phyloP scores from a whole-genome alignment of 768 basidiomycete genomes.

The Suillus clintonianus region DNA sequence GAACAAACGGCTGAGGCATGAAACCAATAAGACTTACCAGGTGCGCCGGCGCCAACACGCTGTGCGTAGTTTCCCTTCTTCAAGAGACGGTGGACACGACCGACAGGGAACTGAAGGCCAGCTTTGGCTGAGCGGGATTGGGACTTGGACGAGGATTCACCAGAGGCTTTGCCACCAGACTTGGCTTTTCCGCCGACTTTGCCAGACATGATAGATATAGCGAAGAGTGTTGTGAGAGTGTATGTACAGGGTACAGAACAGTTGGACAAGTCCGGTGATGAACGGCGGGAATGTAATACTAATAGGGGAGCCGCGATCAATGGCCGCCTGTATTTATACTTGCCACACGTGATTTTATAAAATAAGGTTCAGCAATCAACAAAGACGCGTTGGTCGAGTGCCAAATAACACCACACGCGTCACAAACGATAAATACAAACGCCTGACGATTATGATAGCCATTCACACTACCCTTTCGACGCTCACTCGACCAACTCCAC shows the following conservation, averaged over 20 bases:
- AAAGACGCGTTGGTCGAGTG: slow-evolving; percentile 32
- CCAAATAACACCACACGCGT: slow-evolving; percentile 43
- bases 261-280: background rate
- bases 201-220: slow-evolving; percentile 34
- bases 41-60: slow-evolving; percentile 58
- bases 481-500: slow-evolving; percentile 10
- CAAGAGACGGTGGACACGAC: slow-evolving; percentile 61
- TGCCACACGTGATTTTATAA: slow-evolving; percentile 7
- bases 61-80: slow-evolving; percentile 62
- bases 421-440: slow-evolving; percentile 22
- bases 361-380: slow-evolving; percentile 42
- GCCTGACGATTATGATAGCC: background rate
- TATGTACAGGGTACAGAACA: background rate
- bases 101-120: slow-evolving; percentile 52
- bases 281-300: slow-evolving; percentile 9
- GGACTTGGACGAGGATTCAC: slow-evolving; percentile 33
- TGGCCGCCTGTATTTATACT: slow-evolving; percentile 30
- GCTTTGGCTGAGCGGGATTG: slow-evolving; percentile 43
- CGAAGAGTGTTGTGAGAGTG: background rate
- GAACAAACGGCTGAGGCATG: background rate
- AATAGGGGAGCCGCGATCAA: slow-evolving; percentile 10
- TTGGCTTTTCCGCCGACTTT: slow-evolving; percentile 57
- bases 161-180: slow-evolving; percentile 64
- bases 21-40: slow-evolving; percentile 26
- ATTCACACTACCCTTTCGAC: background rate